phyloP scores from a whole-genome alignment of 805 yeast species.

The Kodamaea neixiangensis region DNA sequence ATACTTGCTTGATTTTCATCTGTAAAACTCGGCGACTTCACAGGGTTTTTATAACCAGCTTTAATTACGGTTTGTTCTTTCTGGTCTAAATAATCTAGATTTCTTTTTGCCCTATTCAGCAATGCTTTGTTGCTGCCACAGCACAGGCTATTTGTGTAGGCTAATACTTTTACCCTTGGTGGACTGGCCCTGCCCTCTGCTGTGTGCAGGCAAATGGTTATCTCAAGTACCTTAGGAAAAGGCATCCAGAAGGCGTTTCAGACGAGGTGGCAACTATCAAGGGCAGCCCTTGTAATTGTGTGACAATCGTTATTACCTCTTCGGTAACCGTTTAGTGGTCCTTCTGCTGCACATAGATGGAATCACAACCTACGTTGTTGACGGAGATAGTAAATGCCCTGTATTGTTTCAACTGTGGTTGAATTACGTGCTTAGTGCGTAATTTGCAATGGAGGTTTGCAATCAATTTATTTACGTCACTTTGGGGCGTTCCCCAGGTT shows the following conservation, averaged over 20 bases:
- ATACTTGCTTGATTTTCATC: neutral
- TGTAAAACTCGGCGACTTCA: neutral
- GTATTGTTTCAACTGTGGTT: neutral
- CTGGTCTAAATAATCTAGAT: neutral
- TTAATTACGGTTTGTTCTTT: neutral
- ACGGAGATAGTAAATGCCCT: neutral
- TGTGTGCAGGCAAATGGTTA: too few species aligned
- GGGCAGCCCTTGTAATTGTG: neutral
- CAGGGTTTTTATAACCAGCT: slow-evolving; percentile 1
- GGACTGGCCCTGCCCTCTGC: too few species aligned
- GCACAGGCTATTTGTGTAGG: neutral
- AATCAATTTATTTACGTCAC: neutral
- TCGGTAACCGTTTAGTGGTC: neutral
- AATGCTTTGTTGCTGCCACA: neutral
- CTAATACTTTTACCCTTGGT: neutral
- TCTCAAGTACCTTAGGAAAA: neutral
- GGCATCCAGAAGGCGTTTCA: too few species aligned
- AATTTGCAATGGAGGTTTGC: neutral
- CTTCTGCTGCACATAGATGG: neutral
- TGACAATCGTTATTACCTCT: neutral
- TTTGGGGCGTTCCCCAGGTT: neutral
- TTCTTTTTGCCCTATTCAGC: neutral
- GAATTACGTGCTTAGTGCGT: neutral
- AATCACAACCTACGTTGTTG: neutral
- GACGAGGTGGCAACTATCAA: neutral